phyloP scores from a whole-genome alignment of 495 filamentous ascomycete genomes.

The Neurospora tetrasperma region DNA sequence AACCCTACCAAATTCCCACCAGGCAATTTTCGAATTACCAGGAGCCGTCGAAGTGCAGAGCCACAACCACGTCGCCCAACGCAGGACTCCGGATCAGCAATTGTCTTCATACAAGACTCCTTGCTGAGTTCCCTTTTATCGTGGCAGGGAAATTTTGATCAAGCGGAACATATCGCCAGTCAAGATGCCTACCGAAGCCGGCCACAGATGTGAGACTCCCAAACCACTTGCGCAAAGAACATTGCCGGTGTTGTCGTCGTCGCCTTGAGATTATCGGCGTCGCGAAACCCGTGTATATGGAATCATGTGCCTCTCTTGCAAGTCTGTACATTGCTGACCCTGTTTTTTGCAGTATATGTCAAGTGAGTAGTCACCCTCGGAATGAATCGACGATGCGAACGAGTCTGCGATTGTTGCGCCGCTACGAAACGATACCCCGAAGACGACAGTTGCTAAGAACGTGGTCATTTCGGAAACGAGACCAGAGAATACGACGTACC shows the following conservation, averaged over 20 bases:
- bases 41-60: conserved; percentile 21
- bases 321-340: conserved; percentile 21
- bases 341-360: conserved; percentile 63
- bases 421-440: neutral
- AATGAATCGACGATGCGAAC: conserved; percentile 6
- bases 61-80: conserved; percentile 31
- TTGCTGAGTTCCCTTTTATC: conserved; percentile 24
- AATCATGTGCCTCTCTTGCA: neutral
- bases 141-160: conserved; percentile 22
- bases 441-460: neutral
- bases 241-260: conserved; percentile 2
- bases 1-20: conserved; percentile 25
- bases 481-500: conserved; percentile 21
- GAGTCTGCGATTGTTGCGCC: neutral
- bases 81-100: conserved; percentile 27
- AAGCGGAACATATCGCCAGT: conserved; percentile 31
- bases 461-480: neutral
- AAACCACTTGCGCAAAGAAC: conserved; percentile 1
- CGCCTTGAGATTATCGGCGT: neutral
- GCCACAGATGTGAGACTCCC: conserved; percentile 68
- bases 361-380: conserved; percentile 57
- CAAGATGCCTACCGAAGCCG: conserved; percentile 76
- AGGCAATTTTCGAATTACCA: conserved; percentile 28
- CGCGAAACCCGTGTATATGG: conserved; percentile 3
- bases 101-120: conserved; percentile 20